Conservation (phyloP, 1,284 basidiomycete species). For the Tremellales sp. region DNA sequence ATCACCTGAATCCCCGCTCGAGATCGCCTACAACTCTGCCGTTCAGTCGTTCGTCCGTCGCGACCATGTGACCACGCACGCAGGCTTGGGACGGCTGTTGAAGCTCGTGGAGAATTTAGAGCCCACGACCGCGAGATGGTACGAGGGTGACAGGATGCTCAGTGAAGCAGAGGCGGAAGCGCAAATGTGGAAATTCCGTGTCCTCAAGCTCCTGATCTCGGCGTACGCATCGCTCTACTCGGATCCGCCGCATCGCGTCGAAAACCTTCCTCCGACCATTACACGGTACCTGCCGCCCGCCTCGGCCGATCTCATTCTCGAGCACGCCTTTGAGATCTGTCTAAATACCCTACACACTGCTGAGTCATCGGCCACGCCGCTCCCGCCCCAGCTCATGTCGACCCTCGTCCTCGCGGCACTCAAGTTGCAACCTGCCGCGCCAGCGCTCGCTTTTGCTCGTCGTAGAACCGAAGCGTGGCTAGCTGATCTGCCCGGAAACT, state of each 20-base stretch:
- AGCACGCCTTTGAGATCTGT: conserved; percentile 21
- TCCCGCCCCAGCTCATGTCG: conserved; percentile 36
- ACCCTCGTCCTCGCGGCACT: conserved; percentile 40
- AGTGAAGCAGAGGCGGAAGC: conserved; percentile 8
- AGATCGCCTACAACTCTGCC: conserved; percentile 41
- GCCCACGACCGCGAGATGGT: conserved; percentile 8
- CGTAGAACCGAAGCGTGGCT: conserved; percentile 36
- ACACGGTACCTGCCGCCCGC: conserved; percentile 23
- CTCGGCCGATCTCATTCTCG: conserved; percentile 23
- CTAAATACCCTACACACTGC: conserved; percentile 12
- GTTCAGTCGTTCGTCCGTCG: conserved; percentile 45
- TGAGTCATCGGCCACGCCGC: conserved; percentile 4
- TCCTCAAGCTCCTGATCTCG: conserved; percentile 37
- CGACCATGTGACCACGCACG: conserved; percentile 41
- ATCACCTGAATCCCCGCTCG: conserved; percentile 26
- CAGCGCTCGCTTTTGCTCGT: conserved; percentile 32
- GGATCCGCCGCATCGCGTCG: conserved; percentile 25
- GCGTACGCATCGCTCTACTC: conserved; percentile 36
- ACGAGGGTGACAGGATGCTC: conserved; percentile 6
- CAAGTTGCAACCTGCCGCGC: conserved; percentile 23
- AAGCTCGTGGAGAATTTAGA: conserved; percentile 6
- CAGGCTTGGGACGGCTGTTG: conserved; percentile 27
- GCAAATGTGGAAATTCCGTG: conserved; percentile 33
- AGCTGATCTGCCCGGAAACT: conserved; percentile 26
- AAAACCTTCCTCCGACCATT: conserved; percentile 12